Base-by-base conservation (phyloP, 2,329 filamentous ascomycete genomes). In the Aspergillus cejpii region DNA sequence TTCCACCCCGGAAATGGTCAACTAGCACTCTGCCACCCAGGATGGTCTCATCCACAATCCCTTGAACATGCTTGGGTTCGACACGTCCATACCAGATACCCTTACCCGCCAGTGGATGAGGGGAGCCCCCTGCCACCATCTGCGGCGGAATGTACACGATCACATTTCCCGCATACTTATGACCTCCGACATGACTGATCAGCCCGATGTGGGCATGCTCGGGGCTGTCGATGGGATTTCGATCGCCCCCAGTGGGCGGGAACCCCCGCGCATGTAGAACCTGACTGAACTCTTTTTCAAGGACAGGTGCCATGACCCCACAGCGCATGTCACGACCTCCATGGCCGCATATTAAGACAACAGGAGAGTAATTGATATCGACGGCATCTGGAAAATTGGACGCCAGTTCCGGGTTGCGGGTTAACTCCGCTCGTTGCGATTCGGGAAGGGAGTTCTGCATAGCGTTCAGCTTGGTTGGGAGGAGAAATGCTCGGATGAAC, bases 91-190 rank as follows among this genome's bases (percentile, higher is more conserved):
- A 78, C 90, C 90, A 96, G 55, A 96, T 91, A 0, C 67, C 67
- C 48, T 63, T 69, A 4, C 67, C 67, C 7, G 67, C 65, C 53
- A 70, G 57, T 37, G 66, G 62, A 46, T 65, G 61, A 41, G 47
- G 42, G n/a, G 43, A 49, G 23, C 34, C 36, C n/a, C 48, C 50
- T 10, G 54, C 37, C 27, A 43, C 60, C 56, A 68, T 60, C 11
- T 53, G 55, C 1, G 63, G 62, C 2, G 67, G 66, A 8, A 70
- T 78, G 66, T 97, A 97, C 1, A 97, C 74, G 71, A 97, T 86
- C 54, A 96, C 81, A 61, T 97, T 97, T 31, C 91, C 91, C 28
- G 84, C 85, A 71, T 92, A 97, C 73, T 95, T 95, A 72, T 97
- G 91, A 1, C 91, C 91, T 17, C 91, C 91, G 11, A 96, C 84